A percentile compares a stretch with the other conserved stretches of the same genome.
phyloP scores from a whole-genome alignment of 345 rosid species.

The Adansonia digitata region DNA sequence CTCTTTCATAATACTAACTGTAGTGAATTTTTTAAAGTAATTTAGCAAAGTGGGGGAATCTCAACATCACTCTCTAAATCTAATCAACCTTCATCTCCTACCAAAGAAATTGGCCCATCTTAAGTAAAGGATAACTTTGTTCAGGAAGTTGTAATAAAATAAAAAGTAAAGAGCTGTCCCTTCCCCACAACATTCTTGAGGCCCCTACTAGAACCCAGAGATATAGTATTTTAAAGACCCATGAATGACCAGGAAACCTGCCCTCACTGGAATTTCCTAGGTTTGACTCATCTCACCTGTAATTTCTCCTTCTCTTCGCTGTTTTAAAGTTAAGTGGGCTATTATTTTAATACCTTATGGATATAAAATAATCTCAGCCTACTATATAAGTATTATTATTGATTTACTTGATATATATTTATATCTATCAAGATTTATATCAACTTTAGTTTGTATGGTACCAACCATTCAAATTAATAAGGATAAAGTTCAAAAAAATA shows the following conservation, averaged over 20 bases:
- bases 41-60: neutral
- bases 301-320: neutral
- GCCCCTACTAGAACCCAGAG: slow-evolving; percentile 15
- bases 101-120: slow-evolving; percentile 4
- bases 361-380: neutral
- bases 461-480: neutral
- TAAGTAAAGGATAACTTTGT: neutral
- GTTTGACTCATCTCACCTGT: neutral
- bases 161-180: slow-evolving; percentile 9
- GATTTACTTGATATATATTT: too few species aligned
- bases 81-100: neutral
- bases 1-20: neutral
- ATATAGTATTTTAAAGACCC: neutral
- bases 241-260: neutral
- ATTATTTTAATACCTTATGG: neutral
- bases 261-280: neutral
- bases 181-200: slow-evolving; percentile 27
- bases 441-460: neutral
- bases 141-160: neutral
- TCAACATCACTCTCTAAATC: slow-evolving; percentile 13
- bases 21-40: neutral
- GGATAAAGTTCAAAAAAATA: neutral
- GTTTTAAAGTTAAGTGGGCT: neutral
- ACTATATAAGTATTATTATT: neutral
- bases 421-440: neutral